These are phyloP conservation scores for Celoporthe dispersa DNA, from an alignment of 2,329 filamentous ascomycete species.

Conservation along the genomic window DNA sequence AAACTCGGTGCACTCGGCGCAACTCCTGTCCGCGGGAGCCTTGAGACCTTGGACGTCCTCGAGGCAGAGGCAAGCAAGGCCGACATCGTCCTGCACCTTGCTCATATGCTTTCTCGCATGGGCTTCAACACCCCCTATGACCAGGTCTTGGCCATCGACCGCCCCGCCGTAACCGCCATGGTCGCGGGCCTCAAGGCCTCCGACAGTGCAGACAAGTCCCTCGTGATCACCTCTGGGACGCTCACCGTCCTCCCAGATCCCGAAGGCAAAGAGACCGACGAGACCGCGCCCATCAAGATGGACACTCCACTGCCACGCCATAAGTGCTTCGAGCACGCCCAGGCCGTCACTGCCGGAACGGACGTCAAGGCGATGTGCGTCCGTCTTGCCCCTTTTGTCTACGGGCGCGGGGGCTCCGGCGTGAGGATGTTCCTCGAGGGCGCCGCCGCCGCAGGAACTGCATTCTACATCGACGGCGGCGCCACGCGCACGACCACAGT, in stretches of 20 bases:
- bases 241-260: slow-evolving; percentile 32
- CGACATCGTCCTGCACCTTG: slow-evolving; percentile 50
- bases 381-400: slow-evolving; percentile 48
- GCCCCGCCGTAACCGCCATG: slow-evolving; percentile 44
- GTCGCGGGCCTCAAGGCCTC: slow-evolving; percentile 39
- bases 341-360: slow-evolving; percentile 34
- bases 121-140: slow-evolving; percentile 28
- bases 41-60: slow-evolving; percentile 44
- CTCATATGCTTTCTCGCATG: slow-evolving; percentile 33
- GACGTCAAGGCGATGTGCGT: slow-evolving; percentile 43
- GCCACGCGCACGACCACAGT: slow-evolving; percentile 23
- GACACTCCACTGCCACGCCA: slow-evolving; percentile 32
- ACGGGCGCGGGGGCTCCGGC: slow-evolving; percentile 47
- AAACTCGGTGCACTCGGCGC: slow-evolving; percentile 45
- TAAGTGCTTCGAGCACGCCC: slow-evolving; percentile 39
- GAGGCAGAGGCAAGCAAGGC: slow-evolving; percentile 42
- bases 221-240: slow-evolving; percentile 43
- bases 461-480: slow-evolving; percentile 20
- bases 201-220: slow-evolving; percentile 32
- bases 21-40: slow-evolving; percentile 45
- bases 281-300: slow-evolving; percentile 30
- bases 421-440: slow-evolving; percentile 41
- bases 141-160: slow-evolving; percentile 38
- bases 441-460: slow-evolving; percentile 29
- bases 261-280: slow-evolving; percentile 35